Percentiles rank a stretch among this genome's conserved stretches.
phyloP scores from a whole-genome alignment of 1,284 basidiomycete species.

The Ceratobasidium sp. region DNA sequence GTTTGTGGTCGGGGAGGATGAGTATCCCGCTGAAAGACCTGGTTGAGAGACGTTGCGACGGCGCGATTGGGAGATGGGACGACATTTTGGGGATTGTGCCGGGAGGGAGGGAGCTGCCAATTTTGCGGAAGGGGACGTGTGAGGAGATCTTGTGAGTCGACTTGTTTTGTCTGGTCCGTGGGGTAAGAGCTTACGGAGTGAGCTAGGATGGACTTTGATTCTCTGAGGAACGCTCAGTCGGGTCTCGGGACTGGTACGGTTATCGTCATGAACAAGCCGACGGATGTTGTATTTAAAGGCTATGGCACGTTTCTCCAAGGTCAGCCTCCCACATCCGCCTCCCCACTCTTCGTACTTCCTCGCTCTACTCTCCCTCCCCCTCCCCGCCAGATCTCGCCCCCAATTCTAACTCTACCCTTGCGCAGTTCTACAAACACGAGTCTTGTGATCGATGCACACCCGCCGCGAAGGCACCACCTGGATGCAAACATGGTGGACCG shows the following conservation, averaged over 20 bases:
- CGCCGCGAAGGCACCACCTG: constrained; percentile 93
- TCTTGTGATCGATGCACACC: constrained; percentile 99
- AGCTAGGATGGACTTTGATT: constrained; percentile 97
- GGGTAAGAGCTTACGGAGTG: neutral
- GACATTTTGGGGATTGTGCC: constrained; percentile 96
- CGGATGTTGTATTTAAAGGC: constrained; percentile 93
- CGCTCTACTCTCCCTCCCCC: neutral
- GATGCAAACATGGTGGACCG: too few relatives aligned
- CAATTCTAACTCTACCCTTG: constrained; percentile 12
- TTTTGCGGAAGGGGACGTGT: constrained; percentile 85
- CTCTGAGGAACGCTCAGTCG: constrained; percentile 93
- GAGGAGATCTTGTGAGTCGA: constrained; percentile 83
- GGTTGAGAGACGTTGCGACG: constrained; percentile 97
- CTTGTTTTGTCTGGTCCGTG: constrained; percentile 27
- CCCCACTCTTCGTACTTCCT: constrained; percentile 16
- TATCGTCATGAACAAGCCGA: constrained; percentile 98
- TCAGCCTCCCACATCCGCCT: constrained; percentile 56
- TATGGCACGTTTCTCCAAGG: constrained; percentile 92
- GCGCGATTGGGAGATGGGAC: constrained; percentile 96
- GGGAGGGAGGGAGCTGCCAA: constrained; percentile 96
- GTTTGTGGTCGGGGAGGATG: constrained; percentile 99
- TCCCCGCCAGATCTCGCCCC: constrained; percentile 24
- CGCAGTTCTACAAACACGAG: constrained; percentile 96
- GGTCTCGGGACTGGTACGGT: constrained; percentile 98
- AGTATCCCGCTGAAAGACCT: constrained; percentile 94